Evolutionary conservation across 495 filamentous ascomycete genomes (phyloP).

Genomic region (Apiosordaria backusii): DNA sequence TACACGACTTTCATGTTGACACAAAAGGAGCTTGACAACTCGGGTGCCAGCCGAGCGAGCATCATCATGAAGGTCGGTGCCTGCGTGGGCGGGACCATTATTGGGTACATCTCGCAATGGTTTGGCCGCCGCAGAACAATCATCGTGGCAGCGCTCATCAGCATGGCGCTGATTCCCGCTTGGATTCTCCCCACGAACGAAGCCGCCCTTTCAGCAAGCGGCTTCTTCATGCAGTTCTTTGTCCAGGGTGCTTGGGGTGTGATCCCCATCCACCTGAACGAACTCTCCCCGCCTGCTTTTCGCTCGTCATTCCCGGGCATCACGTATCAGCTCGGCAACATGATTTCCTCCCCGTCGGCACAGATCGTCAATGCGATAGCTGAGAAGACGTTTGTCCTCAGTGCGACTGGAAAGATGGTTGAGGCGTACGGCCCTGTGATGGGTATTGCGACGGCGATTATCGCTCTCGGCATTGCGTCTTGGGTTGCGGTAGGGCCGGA

Average conservation of each 20-base stretch:
- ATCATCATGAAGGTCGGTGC: conserved; percentile 73
- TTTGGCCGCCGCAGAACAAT: conserved; percentile 67
- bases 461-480: conserved; percentile 58
- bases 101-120: conserved; percentile 69
- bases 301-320: conserved; percentile 64
- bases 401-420: conserved; percentile 46
- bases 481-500: conserved; percentile 61
- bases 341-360: conserved; percentile 67
- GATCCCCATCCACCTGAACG: conserved; percentile 75
- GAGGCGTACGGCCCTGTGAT: conserved; percentile 67
- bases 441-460: conserved; percentile 68
- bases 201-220: conserved; percentile 56
- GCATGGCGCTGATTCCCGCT: conserved; percentile 59
- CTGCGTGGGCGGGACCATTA: conserved; percentile 68
- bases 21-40: conserved; percentile 61
- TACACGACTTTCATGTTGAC: conserved; percentile 74
- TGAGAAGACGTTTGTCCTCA: conserved; percentile 50
- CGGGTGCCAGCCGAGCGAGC: conserved; percentile 59
- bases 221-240: conserved; percentile 77
- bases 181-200: conserved; percentile 65
- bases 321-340: conserved; percentile 73
- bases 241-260: conserved; percentile 76
- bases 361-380: conserved; percentile 69
- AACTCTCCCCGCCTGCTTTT: conserved; percentile 70
- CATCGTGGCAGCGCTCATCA: conserved; percentile 55